A percentile compares a stretch with the other conserved stretches of the same genome.
Evolutionary conservation across 495 filamentous ascomycete species (phyloP).

Genomic region (Lasiosphaeria hispida): DNA sequence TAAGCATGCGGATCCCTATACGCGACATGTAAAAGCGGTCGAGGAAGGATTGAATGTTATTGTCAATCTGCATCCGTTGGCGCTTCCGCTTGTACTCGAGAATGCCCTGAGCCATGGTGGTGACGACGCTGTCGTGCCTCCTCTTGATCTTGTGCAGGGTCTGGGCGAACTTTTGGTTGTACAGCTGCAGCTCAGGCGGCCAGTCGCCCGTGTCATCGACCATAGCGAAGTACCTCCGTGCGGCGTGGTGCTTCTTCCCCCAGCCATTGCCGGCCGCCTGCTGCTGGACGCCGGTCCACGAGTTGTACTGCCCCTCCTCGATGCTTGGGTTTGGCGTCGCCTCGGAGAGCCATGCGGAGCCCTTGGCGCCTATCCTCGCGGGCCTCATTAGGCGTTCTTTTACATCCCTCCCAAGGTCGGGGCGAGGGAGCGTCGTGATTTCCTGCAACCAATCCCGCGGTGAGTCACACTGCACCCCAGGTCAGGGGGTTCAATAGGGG

Average conservation of each 20-base stretch:
- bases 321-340: conserved; percentile 89
- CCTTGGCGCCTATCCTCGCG: conserved; percentile 55
- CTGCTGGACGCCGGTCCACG: conserved; percentile 51
- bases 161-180: conserved; percentile 85
- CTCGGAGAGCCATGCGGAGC: conserved; percentile 69
- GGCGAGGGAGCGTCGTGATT: conserved; percentile 80
- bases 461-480: conserved; percentile 22
- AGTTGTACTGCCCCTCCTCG: conserved; percentile 80
- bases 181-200: conserved; percentile 92
- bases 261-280: conserved; percentile 45
- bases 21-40: conserved; percentile 99
- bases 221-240: conserved; percentile 83
- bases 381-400: conserved; percentile 75
- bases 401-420: conserved; percentile 71
- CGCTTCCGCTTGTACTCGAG: conserved; percentile 95
- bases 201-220: conserved; percentile 86
- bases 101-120: conserved; percentile 92
- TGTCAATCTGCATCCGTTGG: conserved; percentile 97
- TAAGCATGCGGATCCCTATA: conserved; percentile 99
- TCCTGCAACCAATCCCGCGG: conserved; percentile 55
- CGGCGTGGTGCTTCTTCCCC: conserved; percentile 48
- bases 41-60: conserved; percentile 92
- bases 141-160: conserved; percentile 89
- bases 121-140: conserved; percentile 94
- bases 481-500: background rate